phyloP scores from a whole-genome alignment of 768 basidiomycete species.

The Psilocybe subaeruginosa region DNA sequence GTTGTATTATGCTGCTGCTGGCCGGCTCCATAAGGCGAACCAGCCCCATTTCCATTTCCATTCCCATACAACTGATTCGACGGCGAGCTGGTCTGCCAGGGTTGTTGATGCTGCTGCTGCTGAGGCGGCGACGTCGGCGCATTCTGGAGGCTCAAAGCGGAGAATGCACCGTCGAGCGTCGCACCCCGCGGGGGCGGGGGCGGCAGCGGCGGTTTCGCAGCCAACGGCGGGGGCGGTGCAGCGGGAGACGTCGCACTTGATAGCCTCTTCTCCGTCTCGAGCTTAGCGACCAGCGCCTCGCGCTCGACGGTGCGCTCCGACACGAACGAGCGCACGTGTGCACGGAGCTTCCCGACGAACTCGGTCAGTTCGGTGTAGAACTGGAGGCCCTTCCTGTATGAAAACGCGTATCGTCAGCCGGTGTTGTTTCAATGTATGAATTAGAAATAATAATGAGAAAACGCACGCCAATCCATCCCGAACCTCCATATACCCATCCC shows the following conservation, averaged over 20 bases:
- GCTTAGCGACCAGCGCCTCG: slow-evolving; percentile 63
- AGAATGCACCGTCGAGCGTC: slow-evolving; percentile 51
- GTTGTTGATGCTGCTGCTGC: slow-evolving; percentile 6
- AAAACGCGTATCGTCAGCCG: too few species aligned
- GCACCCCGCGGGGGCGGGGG: slow-evolving; percentile 43
- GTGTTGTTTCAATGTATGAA: too few species aligned
- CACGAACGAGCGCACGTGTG: slow-evolving; percentile 65
- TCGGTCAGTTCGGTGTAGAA: slow-evolving; percentile 86
- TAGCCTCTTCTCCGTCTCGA: slow-evolving; percentile 73
- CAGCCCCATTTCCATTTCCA: slow-evolving; percentile 2
- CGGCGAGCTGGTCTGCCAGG: slow-evolving; percentile 28
- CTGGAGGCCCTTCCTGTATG: slow-evolving; percentile 76
- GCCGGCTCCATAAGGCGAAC: slow-evolving; percentile 14
- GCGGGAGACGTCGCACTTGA: slow-evolving; percentile 48
- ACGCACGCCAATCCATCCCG: slow-evolving; percentile 71
- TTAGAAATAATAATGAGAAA: too few species aligned
- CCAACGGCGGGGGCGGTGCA: slow-evolving; percentile 37
- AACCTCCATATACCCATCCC: slow-evolving; percentile 87
- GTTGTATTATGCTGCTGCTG: slow-evolving; percentile 18
- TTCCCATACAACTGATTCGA: slow-evolving; percentile 18
- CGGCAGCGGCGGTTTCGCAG: slow-evolving; percentile 51
- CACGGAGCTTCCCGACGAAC: slow-evolving; percentile 58
- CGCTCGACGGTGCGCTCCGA: slow-evolving; percentile 69
- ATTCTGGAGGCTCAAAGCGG: slow-evolving; percentile 52
- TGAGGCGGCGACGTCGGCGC: slow-evolving; percentile 27